A percentile compares a stretch with the other conserved stretches of the same genome.
These are phyloP conservation scores for Geranium incanum DNA, from an alignment of 441 rosid genomes.

Conservation along the genomic window DNA sequence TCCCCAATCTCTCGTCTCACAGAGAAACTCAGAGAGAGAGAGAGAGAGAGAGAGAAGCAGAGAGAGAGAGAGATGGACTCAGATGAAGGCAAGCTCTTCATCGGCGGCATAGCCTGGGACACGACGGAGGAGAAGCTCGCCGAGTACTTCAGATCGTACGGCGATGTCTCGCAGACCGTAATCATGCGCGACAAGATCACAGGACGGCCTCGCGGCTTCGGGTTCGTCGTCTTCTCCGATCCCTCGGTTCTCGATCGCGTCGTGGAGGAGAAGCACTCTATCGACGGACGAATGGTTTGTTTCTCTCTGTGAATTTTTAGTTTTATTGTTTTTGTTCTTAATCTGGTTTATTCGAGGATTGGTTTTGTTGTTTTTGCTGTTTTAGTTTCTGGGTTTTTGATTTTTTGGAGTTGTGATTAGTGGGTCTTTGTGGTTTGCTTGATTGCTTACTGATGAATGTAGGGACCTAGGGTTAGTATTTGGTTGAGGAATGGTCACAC, in stretches of 20 bases:
- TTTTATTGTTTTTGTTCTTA: not conserved
- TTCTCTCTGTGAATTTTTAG: not conserved
- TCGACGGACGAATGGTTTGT: constrained; percentile 30
- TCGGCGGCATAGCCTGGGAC: constrained; percentile 40
- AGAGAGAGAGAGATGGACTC: constrained; percentile 23
- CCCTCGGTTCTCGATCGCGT: constrained; percentile 30
- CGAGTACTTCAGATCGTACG: constrained; percentile 31
- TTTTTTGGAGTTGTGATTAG: not conserved
- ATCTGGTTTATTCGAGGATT: not conserved
- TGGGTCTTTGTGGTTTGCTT: not conserved
- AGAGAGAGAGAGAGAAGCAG: not conserved
- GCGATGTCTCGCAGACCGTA: constrained; percentile 26
- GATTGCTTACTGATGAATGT: not conserved
- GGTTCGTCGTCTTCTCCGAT: constrained; percentile 34
- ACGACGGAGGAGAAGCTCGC: constrained; percentile 30
- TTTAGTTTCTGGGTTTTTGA: constrained; percentile 4
- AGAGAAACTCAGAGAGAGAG: not conserved
- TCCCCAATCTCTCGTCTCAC: not conserved
- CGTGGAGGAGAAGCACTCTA: constrained; percentile 31
- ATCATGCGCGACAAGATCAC: constrained; percentile 35
- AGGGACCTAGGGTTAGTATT: not conserved
- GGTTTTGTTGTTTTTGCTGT: not conserved
- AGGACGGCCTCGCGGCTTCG: constrained; percentile 33
- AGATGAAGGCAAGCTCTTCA: constrained; percentile 35
- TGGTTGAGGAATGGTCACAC: not conserved